phyloP scores from a whole-genome alignment of 805 yeast genomes.

The Komagataella kurtzmanii region DNA sequence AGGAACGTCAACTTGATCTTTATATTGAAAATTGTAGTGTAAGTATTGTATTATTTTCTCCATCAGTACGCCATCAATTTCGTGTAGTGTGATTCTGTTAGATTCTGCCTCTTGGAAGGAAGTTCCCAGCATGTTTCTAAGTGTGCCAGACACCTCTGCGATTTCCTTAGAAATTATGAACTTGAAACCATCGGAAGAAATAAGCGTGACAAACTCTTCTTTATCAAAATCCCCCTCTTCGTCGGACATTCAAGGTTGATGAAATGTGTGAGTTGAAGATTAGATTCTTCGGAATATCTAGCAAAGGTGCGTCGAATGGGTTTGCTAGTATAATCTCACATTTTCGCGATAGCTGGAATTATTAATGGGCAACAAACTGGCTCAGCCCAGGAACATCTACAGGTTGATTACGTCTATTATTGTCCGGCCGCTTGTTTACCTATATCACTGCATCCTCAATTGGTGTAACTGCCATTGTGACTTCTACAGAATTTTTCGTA shows the following conservation, averaged over 20 bases:
- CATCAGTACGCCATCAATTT: slow-evolving; percentile 58
- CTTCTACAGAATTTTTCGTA: not conserved
- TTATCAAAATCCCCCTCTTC: slow-evolving; percentile 6
- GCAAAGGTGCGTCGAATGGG: not conserved
- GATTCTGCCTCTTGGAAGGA: slow-evolving; percentile 47
- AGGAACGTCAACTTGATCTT: slow-evolving; percentile 53
- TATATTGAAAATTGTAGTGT: slow-evolving; percentile 60
- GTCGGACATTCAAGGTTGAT: slow-evolving; percentile 8
- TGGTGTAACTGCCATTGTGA: not conserved
- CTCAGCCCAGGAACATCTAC: not conserved
- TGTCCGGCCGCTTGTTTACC: not conserved
- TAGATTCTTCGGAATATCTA: not conserved
- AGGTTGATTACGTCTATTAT: too few species aligned
- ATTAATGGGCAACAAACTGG: not conserved
- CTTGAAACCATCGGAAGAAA: slow-evolving; percentile 60
- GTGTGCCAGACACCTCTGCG: slow-evolving; percentile 59
- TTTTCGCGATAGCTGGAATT: not conserved
- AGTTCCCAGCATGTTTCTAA: slow-evolving; percentile 40
- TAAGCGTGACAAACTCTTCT: slow-evolving; percentile 37
- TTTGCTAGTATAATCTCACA: not conserved
- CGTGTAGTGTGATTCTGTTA: slow-evolving; percentile 40
- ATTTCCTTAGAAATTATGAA: slow-evolving; percentile 57
- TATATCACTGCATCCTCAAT: not conserved
- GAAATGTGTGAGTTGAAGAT: not conserved
- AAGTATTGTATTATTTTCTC: slow-evolving; percentile 79